Conservation (phyloP, 371 early-diverging fungal genomes). For the Circinella umbellata region DNA sequence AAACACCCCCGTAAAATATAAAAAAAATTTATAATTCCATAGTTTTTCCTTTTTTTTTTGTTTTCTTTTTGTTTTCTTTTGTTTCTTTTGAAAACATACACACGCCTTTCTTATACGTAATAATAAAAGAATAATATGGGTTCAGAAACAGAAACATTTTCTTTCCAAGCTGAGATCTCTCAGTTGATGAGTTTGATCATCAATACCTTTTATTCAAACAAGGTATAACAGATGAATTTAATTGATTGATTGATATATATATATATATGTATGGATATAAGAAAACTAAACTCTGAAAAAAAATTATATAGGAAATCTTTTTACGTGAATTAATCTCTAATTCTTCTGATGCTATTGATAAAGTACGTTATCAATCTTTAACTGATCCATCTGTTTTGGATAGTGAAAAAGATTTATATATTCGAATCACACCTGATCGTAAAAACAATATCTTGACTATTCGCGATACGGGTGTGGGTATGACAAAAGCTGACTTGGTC, state of each 20-base stretch:
- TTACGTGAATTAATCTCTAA: slow-evolving; percentile 90
- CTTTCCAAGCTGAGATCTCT: slow-evolving; percentile 94
- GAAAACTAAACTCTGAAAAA: no score
- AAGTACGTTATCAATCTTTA: slow-evolving; percentile 73
- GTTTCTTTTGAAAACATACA: background rate
- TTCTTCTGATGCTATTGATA: slow-evolving; percentile 87
- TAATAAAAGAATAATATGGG: background rate
- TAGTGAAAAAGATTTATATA: slow-evolving; percentile 61
- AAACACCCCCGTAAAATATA: no score
- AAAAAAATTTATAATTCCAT: background rate
- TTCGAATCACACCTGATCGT: slow-evolving; percentile 67
- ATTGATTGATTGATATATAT: background rate
- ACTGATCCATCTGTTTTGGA: slow-evolving; percentile 60
- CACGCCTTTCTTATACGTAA: background rate
- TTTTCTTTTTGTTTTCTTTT: background rate
- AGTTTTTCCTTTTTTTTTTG: background rate
- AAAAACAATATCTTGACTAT: slow-evolving; percentile 70
- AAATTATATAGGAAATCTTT: slow-evolving; percentile 77
- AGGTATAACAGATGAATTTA: slow-evolving; percentile 30
- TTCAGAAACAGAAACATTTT: slow-evolving; percentile 69
- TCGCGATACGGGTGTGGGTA: slow-evolving; percentile 88
- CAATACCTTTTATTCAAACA: slow-evolving; percentile 60
- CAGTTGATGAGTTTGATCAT: slow-evolving; percentile 94
- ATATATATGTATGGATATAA: background rate
- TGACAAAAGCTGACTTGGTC: slow-evolving; percentile 85